Evolutionary conservation across 768 basidiomycete genomes (phyloP), one percentile per base, ranked within the genome.

Genomic region (Phanerodontia chrysosporium): DNA sequence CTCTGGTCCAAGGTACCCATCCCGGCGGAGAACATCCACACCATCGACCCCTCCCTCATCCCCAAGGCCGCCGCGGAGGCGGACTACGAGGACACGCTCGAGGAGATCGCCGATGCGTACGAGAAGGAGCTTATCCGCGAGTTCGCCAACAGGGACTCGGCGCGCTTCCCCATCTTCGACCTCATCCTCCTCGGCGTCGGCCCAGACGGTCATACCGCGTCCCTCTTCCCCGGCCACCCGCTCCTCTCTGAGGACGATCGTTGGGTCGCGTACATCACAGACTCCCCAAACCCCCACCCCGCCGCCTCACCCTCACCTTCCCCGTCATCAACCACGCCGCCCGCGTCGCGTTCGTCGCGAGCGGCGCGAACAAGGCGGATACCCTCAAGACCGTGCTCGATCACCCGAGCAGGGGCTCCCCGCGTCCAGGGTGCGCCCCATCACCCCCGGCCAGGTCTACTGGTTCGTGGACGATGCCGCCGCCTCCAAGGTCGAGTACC

Each of bases 131-230:
- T 99, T 70, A 93, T 98, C 69, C 80, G 73, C 60, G 89, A 90
- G 70, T 99, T 99, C 69, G 97, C 95, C 0, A 86, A 89, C 69
- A 91, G 87, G 70, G 93, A 98, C 71, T 80, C 94, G 4, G 96
- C 96, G 18, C 87, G 95, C 60, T 98, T 98, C 82, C 97, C 97
- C 62, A 80, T 97, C 53, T 98, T 99, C 73, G 97, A 99, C 71
- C 85, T 99, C 70, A 90, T 98, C 75, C 84, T 99, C 45, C 87
- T 99, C 53, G 97, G 97, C 51, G 87, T 95, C 83, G 97, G 97
- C 29, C 92, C 91, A 5, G 97, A 98, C 71, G 96, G 96, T n/a
- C 97, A 99, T 78, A 98, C 96, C 44, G 94, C 90, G 61, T 95
- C 92, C 7, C 86, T 99, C 65, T 99, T 99, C 84, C 97, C 97